A percentile compares a stretch with the other conserved stretches of the same genome.
Conservation (phyloP, 2,329 filamentous ascomycete genomes). For the Arthrocladium fulminans region DNA sequence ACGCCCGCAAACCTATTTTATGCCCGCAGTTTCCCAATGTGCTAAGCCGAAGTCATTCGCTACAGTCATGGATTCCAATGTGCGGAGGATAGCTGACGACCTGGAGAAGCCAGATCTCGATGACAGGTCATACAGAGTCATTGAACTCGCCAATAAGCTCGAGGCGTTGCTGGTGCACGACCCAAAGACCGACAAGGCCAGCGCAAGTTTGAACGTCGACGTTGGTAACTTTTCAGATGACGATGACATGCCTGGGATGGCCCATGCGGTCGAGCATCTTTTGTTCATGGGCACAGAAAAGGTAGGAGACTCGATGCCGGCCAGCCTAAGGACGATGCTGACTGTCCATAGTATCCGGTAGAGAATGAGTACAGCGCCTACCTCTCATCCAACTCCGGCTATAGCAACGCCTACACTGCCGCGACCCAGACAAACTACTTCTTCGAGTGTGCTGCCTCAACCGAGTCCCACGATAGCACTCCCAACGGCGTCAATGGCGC, state of each 20-base stretch:
- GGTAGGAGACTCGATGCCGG: constrained; percentile 34
- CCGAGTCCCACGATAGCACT: constrained; percentile 36
- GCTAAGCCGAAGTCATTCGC: constrained; percentile 13
- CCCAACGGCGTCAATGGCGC: constrained; percentile 5
- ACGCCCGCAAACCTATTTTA: neutral
- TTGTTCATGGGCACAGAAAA: constrained; percentile 99
- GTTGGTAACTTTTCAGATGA: constrained; percentile 93
- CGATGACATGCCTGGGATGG: constrained; percentile 84
- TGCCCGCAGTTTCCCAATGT: neutral
- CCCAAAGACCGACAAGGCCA: constrained; percentile 90
- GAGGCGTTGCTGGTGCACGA: constrained; percentile 92
- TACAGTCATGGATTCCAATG: constrained; percentile 20
- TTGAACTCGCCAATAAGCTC: constrained; percentile 74
- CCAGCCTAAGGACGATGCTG: constrained; percentile 7
- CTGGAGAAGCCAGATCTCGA: constrained; percentile 79
- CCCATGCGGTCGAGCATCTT: constrained; percentile 90
- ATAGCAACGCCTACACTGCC: constrained; percentile 91
- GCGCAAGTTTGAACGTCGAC: constrained; percentile 88
- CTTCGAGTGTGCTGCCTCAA: constrained; percentile 84
- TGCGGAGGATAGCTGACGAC: constrained; percentile 51
- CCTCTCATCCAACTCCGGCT: constrained; percentile 77
- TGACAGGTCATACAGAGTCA: constrained; percentile 77
- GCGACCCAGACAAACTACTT: constrained; percentile 94
- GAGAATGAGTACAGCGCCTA: constrained; percentile 96
- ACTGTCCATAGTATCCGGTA: constrained; percentile 60